phyloP scores from a whole-genome alignment of 139 green algal genomes.

The Dunaliella sp. region DNA sequence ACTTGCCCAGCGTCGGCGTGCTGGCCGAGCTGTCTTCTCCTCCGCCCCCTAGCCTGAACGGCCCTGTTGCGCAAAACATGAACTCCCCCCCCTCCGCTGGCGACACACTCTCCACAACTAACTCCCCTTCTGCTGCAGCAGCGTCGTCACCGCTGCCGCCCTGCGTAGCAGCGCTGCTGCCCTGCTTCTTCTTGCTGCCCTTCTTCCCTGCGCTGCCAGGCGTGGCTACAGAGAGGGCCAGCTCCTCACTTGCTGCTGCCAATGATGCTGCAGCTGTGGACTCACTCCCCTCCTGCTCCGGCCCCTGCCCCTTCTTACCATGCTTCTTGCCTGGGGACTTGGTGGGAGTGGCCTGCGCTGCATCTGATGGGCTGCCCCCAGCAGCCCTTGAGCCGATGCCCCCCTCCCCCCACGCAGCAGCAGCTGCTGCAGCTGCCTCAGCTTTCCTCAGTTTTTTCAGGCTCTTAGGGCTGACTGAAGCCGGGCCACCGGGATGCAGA shows the following conservation, averaged over 20 bases:
- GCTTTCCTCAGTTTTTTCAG: slow-evolving; percentile 14
- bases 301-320: background rate
- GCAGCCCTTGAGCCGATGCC: background rate
- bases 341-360: too few species aligned
- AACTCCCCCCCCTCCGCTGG: slow-evolving; percentile 3
- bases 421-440: background rate
- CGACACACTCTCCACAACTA: too few species aligned
- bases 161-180: too few species aligned
- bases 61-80: background rate
- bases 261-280: too few species aligned
- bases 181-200: too few species aligned
- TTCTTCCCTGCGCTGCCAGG: too few species aligned
- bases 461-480: background rate
- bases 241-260: too few species aligned
- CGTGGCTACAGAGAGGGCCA: too few species aligned
- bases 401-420: background rate
- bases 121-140: slow-evolving; percentile 1
- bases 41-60: background rate
- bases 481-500: too few species aligned
- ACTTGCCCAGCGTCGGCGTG: background rate
- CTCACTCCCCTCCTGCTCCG: too few species aligned
- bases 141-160: too few species aligned
- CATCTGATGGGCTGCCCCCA: background rate
- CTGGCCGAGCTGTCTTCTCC: background rate
- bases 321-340: background rate